Percentiles rank a stretch among this genome's conserved stretches.
Conservation (phyloP, 768 basidiomycete genomes). For the Lactifluus subvellereus region DNA sequence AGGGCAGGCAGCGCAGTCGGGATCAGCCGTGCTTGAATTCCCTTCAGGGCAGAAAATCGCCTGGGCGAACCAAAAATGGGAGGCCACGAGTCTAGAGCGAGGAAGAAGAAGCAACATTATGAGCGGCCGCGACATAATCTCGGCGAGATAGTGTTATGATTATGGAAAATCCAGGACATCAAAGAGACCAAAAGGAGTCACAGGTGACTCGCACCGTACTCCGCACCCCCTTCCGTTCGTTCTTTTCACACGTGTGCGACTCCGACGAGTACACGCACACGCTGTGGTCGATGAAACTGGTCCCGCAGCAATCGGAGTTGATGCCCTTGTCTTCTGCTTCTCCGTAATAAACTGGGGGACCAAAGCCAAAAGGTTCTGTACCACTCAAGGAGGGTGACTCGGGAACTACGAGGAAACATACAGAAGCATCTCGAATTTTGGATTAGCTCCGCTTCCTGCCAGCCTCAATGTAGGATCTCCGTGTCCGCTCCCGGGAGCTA, state of each 20-base stretch:
- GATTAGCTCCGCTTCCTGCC: slow-evolving; percentile 3
- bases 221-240: neutral
- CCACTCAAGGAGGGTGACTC: neutral
- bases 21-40: neutral
- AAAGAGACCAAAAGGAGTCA: neutral
- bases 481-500: neutral
- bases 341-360: neutral
- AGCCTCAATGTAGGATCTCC: neutral
- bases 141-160: neutral
- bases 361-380: neutral
- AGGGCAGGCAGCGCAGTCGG: neutral
- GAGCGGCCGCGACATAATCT: neutral
- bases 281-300: neutral
- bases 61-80: neutral
- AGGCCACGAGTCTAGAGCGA: neutral
- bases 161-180: neutral
- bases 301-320: neutral
- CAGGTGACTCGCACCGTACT: neutral
- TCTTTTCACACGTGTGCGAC: slow-evolving; percentile 1
- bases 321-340: neutral
- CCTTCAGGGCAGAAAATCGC: neutral
- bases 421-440: neutral
- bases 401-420: neutral
- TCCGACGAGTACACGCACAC: slow-evolving; percentile 5
- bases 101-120: slow-evolving; percentile 3